Evolutionary conservation across 306 rosid genomes (phyloP).

Genomic region (Glycyrrhiza uralensis): DNA sequence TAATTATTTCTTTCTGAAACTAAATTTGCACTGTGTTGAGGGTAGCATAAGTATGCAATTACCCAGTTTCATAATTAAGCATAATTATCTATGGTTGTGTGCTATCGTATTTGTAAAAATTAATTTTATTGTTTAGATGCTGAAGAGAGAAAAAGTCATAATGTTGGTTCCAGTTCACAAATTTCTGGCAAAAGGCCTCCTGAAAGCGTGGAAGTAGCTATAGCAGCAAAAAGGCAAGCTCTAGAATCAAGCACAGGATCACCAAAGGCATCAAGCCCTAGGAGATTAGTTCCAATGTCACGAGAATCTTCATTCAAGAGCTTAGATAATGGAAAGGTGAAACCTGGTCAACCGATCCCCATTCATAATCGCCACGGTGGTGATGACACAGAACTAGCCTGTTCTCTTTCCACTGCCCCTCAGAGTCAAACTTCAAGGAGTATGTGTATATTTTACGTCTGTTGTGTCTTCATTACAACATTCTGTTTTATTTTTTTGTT

Average conservation of each 20-base stretch:
- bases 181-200: constrained; percentile 59
- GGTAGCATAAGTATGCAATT: constrained; percentile 9
- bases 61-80: no score
- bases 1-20: constrained; percentile 6
- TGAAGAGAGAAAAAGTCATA: constrained; percentile 37
- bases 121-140: constrained; percentile 34
- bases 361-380: constrained; percentile 34
- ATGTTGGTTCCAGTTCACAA: constrained; percentile 41
- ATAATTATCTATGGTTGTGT: neutral
- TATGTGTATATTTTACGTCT: constrained; percentile 27
- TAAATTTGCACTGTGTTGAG: constrained; percentile 30
- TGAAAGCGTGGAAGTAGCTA: constrained; percentile 51
- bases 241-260: constrained; percentile 57
- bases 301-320: constrained; percentile 68
- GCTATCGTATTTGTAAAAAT: constrained; percentile 23
- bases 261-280: constrained; percentile 68
- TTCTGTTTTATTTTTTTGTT: neutral
- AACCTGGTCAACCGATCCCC: constrained; percentile 43
- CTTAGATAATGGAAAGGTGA: constrained; percentile 57
- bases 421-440: constrained; percentile 50
- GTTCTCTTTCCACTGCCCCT: constrained; percentile 42
- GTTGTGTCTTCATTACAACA: neutral
- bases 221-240: constrained; percentile 62
- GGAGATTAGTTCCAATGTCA: constrained; percentile 43
- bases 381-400: constrained; percentile 38